Evolutionary conservation across 108 stramenopile species (phyloP).

Genomic region (Nitzschia sp.): DNA sequence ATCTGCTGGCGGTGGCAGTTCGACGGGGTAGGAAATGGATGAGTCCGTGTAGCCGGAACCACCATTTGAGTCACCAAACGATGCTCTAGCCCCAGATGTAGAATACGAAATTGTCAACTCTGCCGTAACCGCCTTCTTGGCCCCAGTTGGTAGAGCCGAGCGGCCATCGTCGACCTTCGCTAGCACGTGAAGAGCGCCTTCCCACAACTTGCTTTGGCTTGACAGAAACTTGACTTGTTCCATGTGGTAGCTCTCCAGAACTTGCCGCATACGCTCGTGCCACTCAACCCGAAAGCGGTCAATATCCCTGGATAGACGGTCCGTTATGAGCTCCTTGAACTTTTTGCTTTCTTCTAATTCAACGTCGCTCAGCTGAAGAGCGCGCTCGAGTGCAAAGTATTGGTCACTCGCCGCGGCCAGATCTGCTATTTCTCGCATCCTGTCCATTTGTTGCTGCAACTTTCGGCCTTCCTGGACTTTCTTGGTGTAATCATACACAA

Average conservation of each 20-base stretch:
- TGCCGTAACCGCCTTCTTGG: neutral
- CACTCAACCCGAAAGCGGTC: slow-evolving; percentile 40
- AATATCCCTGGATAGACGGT: slow-evolving; percentile 26
- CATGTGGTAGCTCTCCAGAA: slow-evolving; percentile 34
- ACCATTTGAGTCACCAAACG: neutral
- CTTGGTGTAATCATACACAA: slow-evolving; percentile 28
- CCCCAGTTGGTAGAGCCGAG: slow-evolving; percentile 12
- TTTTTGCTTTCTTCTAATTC: slow-evolving; percentile 16
- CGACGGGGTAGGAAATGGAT: neutral
- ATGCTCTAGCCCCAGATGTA: slow-evolving; percentile 21
- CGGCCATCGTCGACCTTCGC: slow-evolving; percentile 9
- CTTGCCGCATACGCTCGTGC: slow-evolving; percentile 37
- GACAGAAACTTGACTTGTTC: slow-evolving; percentile 26
- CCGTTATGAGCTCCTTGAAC: slow-evolving; percentile 26
- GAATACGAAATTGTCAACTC: slow-evolving; percentile 23
- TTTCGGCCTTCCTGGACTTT: slow-evolving; percentile 15
- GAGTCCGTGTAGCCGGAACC: neutral
- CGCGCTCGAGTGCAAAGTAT: slow-evolving; percentile 32
- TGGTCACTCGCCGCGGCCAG: slow-evolving; percentile 12
- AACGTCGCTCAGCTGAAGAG: slow-evolving; percentile 14
- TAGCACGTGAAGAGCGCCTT: slow-evolving; percentile 15
- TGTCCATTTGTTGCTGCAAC: slow-evolving; percentile 33
- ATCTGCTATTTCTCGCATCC: slow-evolving; percentile 6
- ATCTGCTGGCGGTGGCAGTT: neutral
- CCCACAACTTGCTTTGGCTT: slow-evolving; percentile 17